Evolutionary conservation across 305 asterid species (phyloP).

Genomic region (Coffea humblotiana): DNA sequence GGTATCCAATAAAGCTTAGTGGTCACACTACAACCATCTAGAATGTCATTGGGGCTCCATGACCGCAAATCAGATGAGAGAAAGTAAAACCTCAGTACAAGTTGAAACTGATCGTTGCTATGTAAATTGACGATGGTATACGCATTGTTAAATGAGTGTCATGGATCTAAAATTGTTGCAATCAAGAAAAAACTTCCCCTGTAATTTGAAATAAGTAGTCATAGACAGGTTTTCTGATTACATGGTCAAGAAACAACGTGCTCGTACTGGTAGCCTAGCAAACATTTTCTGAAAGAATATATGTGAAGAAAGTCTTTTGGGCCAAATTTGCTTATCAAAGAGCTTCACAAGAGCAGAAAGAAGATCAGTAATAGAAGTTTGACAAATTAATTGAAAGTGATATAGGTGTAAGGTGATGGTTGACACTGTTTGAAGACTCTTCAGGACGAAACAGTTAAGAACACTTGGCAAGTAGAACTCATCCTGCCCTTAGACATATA

Average conservation of each 20-base stretch:
- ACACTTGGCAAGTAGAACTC: neutral
- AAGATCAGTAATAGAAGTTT: neutral
- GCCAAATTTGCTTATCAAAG: neutral
- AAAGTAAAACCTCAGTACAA: neutral
- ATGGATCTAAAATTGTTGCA: neutral
- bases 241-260: neutral
- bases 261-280: neutral
- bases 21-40: neutral
- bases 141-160: neutral
- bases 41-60: neutral
- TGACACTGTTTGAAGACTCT: neutral
- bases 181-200: neutral
- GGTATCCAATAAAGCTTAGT: neutral
- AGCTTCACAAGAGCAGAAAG: neutral
- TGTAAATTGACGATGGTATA: neutral
- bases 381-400: neutral
- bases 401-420: neutral
- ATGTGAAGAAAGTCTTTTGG: neutral
- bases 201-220: neutral
- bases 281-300: neutral
- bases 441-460: slow-evolving; percentile 1
- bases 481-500: neutral
- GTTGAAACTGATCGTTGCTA: neutral
- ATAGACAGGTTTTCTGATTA: neutral
- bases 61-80: neutral